Percentiles rank a stretch among this genome's conserved stretches.
phyloP scores from a whole-genome alignment of 768 basidiomycete genomes.

The Amanita pallidorosea region DNA sequence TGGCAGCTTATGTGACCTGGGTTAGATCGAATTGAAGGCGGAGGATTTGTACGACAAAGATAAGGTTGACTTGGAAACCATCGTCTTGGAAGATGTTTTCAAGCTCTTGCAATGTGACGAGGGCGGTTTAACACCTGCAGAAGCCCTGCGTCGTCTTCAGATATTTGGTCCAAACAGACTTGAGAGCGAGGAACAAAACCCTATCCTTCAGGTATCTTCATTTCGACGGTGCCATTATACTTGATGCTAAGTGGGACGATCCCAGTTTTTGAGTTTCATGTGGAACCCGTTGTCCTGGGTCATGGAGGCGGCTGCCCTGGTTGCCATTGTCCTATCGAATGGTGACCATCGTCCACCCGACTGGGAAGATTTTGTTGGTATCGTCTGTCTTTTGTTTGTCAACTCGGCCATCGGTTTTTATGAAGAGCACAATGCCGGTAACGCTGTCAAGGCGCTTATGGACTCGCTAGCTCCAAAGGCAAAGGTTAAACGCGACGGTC shows the following conservation, averaged over 20 bases:
- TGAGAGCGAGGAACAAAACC: conserved; percentile 82
- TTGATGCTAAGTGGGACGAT: not conserved
- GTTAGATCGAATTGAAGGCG: conserved; percentile 77
- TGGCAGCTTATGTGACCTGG: not conserved
- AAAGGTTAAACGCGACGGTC: conserved; percentile 77
- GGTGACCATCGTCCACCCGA: conserved; percentile 81
- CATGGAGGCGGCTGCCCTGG: conserved; percentile 94
- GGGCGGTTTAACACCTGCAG: conserved; percentile 62
- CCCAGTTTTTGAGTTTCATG: conserved; percentile 90
- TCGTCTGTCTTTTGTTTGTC: conserved; percentile 81
- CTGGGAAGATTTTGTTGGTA: conserved; percentile 98
- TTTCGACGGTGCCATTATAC: conserved; percentile 1
- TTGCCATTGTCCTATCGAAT: conserved; percentile 94
- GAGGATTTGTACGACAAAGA: conserved; percentile 97
- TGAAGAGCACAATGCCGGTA: conserved; percentile 94
- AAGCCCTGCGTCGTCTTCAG: conserved; percentile 75
- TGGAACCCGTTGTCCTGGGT: conserved; percentile 99
- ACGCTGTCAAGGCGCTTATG: conserved; percentile 99
- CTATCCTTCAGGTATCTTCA: conserved; percentile 67
- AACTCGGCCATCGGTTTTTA: conserved; percentile 98
- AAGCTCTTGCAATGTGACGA: conserved; percentile 88
- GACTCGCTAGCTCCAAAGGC: conserved; percentile 98
- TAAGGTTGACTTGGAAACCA: conserved; percentile 97
- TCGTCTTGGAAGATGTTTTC: conserved; percentile 95
- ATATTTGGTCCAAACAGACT: conserved; percentile 97